These are phyloP conservation scores for Phyllosticta ampelicida DNA, from an alignment of 2,329 filamentous ascomycete genomes.

Conservation along the genomic window DNA sequence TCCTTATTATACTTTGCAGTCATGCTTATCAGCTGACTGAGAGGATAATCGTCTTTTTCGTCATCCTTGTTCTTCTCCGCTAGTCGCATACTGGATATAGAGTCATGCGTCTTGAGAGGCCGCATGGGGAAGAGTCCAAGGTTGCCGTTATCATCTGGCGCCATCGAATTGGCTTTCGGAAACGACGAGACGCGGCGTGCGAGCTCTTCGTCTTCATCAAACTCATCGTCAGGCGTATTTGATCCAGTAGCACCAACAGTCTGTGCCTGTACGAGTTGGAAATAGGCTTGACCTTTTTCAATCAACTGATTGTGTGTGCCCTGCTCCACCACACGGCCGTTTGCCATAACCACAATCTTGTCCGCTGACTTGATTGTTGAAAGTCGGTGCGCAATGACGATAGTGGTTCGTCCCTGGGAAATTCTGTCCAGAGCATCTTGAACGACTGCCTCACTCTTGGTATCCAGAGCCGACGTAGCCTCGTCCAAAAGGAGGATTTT, in stretches of 20 bases:
- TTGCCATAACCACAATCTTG: slow-evolving; percentile 82
- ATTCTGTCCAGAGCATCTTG: slow-evolving; percentile 80
- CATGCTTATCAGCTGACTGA: slow-evolving; percentile 68
- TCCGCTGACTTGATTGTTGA: slow-evolving; percentile 85
- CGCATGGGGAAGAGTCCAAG: slow-evolving; percentile 33
- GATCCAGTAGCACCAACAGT: slow-evolving; percentile 56
- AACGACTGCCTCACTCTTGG: slow-evolving; percentile 83
- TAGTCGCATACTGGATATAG: slow-evolving; percentile 59
- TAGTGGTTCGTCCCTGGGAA: slow-evolving; percentile 73
- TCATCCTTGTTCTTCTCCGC: slow-evolving; percentile 41
- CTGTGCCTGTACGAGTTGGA: slow-evolving; percentile 73
- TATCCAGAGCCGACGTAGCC: slow-evolving; percentile 81
- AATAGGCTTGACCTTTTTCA: slow-evolving; percentile 59
- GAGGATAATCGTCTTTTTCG: slow-evolving; percentile 48
- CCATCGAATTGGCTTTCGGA: slow-evolving; percentile 30
- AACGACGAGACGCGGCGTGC: slow-evolving; percentile 14
- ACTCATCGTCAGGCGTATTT: slow-evolving; percentile 43
- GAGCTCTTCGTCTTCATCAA: slow-evolving; percentile 25
- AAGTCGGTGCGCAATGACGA: slow-evolving; percentile 83
- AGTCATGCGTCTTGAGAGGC: slow-evolving; percentile 40
- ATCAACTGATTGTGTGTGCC: slow-evolving; percentile 72
- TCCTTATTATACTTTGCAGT: slow-evolving; percentile 68
- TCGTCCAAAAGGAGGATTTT: slow-evolving; percentile 85
- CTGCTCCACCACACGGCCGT: slow-evolving; percentile 73
- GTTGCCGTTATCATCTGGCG: slow-evolving; percentile 52